These are phyloP conservation scores for Tetracladium setigerum DNA, from an alignment of 495 filamentous ascomycete genomes.

Conservation along the genomic window DNA sequence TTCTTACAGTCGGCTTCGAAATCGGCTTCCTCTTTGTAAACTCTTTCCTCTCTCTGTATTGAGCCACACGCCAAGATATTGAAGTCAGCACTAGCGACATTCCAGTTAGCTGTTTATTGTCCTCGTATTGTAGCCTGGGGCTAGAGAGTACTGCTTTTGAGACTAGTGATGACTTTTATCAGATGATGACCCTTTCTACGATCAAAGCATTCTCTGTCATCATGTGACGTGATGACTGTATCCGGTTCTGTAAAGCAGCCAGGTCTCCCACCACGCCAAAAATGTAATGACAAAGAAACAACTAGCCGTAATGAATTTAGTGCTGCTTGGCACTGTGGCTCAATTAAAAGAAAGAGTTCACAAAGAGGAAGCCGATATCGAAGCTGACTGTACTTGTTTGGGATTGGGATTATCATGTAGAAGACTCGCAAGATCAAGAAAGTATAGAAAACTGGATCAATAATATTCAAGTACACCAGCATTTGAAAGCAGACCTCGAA, in stretches of 20 bases:
- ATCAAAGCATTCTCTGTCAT: background rate
- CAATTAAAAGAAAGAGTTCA: slow-evolving; percentile 1
- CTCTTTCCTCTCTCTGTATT: background rate
- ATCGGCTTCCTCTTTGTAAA: background rate
- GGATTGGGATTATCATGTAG: slow-evolving; percentile 6
- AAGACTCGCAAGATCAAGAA: slow-evolving; percentile 2
- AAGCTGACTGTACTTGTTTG: slow-evolving; percentile 16
- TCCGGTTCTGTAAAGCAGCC: no score
- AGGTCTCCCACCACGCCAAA: background rate
- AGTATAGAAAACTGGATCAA: background rate
- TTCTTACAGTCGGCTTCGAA: slow-evolving; percentile 9
- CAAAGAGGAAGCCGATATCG: background rate
- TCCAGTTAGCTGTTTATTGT: background rate
- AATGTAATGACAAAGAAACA: background rate
- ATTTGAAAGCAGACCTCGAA: background rate
- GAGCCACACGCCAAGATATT: no score
- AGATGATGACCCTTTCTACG: background rate
- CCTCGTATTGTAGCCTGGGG: background rate
- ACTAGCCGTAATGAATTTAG: background rate
- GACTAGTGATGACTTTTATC: no score
- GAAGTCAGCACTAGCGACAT: background rate
- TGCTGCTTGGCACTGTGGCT: background rate
- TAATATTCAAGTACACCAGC: background rate
- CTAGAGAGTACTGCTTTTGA: background rate
- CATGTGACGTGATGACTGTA: background rate